Evolutionary conservation across 2,329 filamentous ascomycete species (phyloP), one percentile per base, ranked within the genome.

Genomic region (Hysterium pulicare): DNA sequence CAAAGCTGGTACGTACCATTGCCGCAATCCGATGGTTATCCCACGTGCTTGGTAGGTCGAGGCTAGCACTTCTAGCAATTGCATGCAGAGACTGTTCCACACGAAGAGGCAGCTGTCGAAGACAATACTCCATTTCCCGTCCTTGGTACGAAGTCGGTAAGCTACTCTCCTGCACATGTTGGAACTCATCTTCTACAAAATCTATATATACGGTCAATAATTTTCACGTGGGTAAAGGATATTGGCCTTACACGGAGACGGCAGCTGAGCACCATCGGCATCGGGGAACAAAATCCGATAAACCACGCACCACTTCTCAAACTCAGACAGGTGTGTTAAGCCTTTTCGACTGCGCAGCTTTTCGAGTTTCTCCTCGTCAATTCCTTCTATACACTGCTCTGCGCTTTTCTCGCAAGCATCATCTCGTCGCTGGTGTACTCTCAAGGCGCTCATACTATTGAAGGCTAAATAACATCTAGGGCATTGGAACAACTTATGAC

Each of bases 231-330:
- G n/a, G n/a, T n/a, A n/a, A n/a, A n/a, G n/a, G n/a, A n/a, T n/a
- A n/a, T n/a, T n/a, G n/a, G n/a, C 68, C 24, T 28, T 28, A 28
- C 24, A 28, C 13, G 24, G 24, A 28, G 24, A 28, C 24, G 24
- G 24, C 7, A 28, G 7, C 24, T 28, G 7, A 28, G 24, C 7
- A 7, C 13, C 13, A 28, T 28, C 24, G 13, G 7, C 24, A 13
- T 28, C 24, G 13, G 24, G 24, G 24, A 28, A 28, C 24, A 28
- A 28, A 13, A 28, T 28, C 24, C 13, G 24, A 28, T 28, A 28
- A 13, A 13, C 13, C 8, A 13, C 7, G 7, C 13, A 13, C 24
- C 24, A 28, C 7, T 13, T 7, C 13, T 28, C 24, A 8, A 28
- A 8, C 8, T 28, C 24, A 8, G 24, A 8, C 24, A 28, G 13